Base-by-base conservation (phyloP, 495 filamentous ascomycete genomes). In the Penicillium turbatum region DNA sequence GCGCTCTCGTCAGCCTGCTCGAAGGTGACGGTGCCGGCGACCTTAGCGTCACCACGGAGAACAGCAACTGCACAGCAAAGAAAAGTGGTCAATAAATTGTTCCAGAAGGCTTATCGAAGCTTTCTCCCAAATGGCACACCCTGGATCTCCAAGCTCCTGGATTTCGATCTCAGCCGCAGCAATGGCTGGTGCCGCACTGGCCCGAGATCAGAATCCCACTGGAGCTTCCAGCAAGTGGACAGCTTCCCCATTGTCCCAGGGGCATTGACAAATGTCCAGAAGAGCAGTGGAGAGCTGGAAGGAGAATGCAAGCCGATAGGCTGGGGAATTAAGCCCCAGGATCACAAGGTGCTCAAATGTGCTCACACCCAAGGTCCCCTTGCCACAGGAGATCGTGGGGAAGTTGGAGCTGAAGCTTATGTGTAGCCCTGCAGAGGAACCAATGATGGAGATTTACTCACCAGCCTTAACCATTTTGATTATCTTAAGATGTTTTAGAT, bases 391-490 rank as follows among this genome's bases (percentile, higher is more conserved):
- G 61, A 66, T 60, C 66, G 60, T 68, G 66, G 70, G 67, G 63
- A 67, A 65, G 35, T 30, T 45, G 34, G 54, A 38, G 35, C 45
- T 47, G 41, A 48, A 19, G 2, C 24, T 16, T 36, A 35, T 48
- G 46, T 12, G 26, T 44, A 30, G 53, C 57, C 60, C 44, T 50
- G 38, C 32, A 42, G 35, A 48, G n/a, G n/a, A 40, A 41, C 24
- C 21, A 64, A 30, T 57, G 46, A 40, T 36, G 41, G 31, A 37
- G 0, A 36, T 16, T 24, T 56, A 83, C 90, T 69, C 81, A 95
- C 90, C 90, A 79, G 90, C 90, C 81, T 93, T 95, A 77, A 93
- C 90, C 90, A 95, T 95, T 82, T 80, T 92, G 85, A 79, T 68
- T 68, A 71, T 69, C 66, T 55, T 69, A 21, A 51, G 13, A 55